Conservation (phyloP, 2,329 filamentous ascomycete species). For the Apiospora hydei region DNA sequence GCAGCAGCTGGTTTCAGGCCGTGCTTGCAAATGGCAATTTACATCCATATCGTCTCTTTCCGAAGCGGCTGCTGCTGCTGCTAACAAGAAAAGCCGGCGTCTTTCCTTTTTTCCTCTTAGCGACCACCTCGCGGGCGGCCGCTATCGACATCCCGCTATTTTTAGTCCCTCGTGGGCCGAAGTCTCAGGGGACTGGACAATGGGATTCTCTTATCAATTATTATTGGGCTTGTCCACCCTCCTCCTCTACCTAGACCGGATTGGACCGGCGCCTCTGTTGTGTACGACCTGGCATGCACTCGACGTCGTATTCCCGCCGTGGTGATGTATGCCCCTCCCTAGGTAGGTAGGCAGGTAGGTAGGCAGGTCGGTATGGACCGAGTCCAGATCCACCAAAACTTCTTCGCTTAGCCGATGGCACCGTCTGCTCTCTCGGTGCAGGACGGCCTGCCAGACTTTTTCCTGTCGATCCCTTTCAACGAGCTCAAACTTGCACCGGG, state of each 20-base stretch:
- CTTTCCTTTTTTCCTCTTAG: constrained; percentile 16
- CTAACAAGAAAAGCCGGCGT: background rate
- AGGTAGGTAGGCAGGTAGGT: background rate
- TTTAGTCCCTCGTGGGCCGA: background rate
- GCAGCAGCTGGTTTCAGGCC: background rate
- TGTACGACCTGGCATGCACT: constrained; percentile 19
- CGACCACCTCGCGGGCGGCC: constrained; percentile 12
- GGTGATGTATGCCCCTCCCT: constrained; percentile 1
- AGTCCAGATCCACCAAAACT: constrained; percentile 11
- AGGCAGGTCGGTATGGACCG: constrained; percentile 7
- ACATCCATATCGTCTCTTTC: background rate
- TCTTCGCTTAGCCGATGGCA: constrained; percentile 3
- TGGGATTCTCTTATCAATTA: background rate
- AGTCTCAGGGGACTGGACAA: constrained; percentile 12
- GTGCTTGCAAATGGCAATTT: background rate
- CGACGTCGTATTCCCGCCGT: constrained; percentile 22
- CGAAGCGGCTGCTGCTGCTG: background rate
- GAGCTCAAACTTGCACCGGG: background rate
- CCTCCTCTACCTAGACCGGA: background rate
- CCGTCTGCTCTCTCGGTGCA: constrained; percentile 8
- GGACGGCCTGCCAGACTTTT: constrained; percentile 11
- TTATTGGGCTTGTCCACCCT: constrained; percentile 2
- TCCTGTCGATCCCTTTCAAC: background rate
- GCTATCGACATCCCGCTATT: constrained; percentile 21
- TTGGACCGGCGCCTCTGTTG: constrained; percentile 8